These are phyloP conservation scores for Trypanosoma scelopori DNA, from an alignment of 208 protist genomes.

Conservation along the genomic window DNA sequence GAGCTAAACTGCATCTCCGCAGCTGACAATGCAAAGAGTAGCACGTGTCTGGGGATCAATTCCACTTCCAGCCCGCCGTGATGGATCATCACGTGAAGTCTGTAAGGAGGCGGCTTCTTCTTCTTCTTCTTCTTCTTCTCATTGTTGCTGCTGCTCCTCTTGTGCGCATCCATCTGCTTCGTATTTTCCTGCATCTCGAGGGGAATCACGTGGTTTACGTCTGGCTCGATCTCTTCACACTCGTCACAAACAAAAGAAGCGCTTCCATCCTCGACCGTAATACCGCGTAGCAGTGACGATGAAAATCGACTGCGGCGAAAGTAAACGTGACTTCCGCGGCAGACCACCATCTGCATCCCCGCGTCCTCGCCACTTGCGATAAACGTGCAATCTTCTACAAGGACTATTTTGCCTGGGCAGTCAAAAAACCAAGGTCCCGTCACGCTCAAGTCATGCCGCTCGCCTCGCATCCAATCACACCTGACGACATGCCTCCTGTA, in stretches of 20 bases:
- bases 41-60: not conserved
- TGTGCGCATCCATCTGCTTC: conserved; percentile 1
- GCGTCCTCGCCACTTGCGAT: not conserved
- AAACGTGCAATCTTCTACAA: conserved; percentile 57
- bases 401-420: conserved; percentile 33
- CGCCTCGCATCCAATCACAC: not conserved
- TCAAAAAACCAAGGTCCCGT: conserved; percentile 53
- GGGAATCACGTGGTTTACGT: not conserved
- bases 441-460: conserved; percentile 39
- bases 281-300: not conserved
- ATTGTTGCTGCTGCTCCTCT: no score
- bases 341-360: conserved; percentile 28
- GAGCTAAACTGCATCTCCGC: conserved; percentile 2
- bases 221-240: conserved; percentile 18
- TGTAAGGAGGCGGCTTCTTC: not conserved
- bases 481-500: conserved; percentile 30
- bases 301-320: conserved; percentile 54
- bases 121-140: conserved; percentile 3
- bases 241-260: conserved; percentile 33
- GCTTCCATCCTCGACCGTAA: conserved; percentile 19
- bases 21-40: conserved; percentile 8
- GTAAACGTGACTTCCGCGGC: conserved; percentile 39
- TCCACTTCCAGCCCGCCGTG: conserved; percentile 1
- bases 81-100: conserved; percentile 13
- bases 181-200: not conserved